Evolutionary conservation across 768 basidiomycete genomes (phyloP), one percentile per base, ranked within the genome.

Genomic region (Sporobolomyces roseus): DNA sequence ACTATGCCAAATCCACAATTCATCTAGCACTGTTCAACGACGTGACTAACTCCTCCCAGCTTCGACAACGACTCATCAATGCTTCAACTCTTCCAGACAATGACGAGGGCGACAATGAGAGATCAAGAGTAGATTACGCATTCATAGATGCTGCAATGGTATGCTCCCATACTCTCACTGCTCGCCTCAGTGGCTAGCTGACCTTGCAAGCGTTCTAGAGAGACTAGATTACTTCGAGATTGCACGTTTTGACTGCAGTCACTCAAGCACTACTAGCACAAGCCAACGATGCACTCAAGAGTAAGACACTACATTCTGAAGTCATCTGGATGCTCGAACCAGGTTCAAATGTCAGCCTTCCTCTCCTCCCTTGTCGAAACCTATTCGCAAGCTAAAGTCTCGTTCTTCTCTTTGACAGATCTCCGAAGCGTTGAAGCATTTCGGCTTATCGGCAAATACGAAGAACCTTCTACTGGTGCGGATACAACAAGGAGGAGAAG

Each of bases 221-320:
- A 29, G 23, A 46, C 27, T 60, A 96, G 93, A 86, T 97, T 51
- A 88, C 89, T 0, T 93, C 91, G 63, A 78, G 83, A 5, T 76
- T 87, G 50, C 93, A 94, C 74, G 80, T 97, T 17, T 85, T 90
- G 77, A 92, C 90, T 0, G 93, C 91, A 0, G 83, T 93, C 16
- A 83, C 88, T 61, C 89, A 91, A 74, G 87, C 91, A 1, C 80
- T 91, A n/a, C 79, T 93, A 16, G 85, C 91, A 0, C 82, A 84
- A 33, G 77, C 83, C 4, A 83, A 87, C 48, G 81, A 80, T 27
- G 75, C 80, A 1, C 80, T 94, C 64, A 83, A 87, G 53, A 93
- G 93, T 2, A 90, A 88, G 79, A 91, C 91, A 1, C 80, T 93
- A 0, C 93, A 97, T 76, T 91, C 91, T 0, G 93, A 98, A 78